phyloP scores from a whole-genome alignment of 495 filamentous ascomycete genomes.

The Penicillium salamii region DNA sequence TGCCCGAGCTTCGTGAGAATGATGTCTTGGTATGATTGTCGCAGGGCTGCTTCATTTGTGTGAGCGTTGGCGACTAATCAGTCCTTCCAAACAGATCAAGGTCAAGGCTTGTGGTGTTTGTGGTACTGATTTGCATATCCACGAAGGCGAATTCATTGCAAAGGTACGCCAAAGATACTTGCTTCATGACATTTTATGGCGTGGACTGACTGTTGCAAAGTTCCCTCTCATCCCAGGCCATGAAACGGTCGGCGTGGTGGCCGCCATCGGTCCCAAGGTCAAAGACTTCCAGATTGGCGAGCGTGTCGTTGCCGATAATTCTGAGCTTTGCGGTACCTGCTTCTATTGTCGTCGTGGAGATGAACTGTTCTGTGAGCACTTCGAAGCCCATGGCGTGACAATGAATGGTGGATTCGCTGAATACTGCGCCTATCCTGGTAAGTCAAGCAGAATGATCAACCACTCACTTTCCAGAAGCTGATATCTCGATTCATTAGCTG shows the following conservation, averaged over 20 bases:
- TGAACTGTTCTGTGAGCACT: conserved; percentile 67
- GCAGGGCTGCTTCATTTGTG: background rate
- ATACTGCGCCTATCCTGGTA: conserved; percentile 53
- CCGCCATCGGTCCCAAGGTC: conserved; percentile 54
- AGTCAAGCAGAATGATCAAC: background rate
- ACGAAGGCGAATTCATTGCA: conserved; percentile 62
- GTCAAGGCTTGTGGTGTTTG: conserved; percentile 69
- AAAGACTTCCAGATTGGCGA: conserved; percentile 64
- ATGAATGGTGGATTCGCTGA: conserved; percentile 70
- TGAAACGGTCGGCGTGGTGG: conserved; percentile 52
- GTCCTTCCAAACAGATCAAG: conserved; percentile 32
- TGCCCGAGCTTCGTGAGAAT: conserved; percentile 57
- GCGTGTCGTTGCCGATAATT: conserved; percentile 55
- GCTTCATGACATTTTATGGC: too few species aligned
- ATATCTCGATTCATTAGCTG: conserved; percentile 28
- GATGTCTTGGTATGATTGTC: conserved; percentile 49
- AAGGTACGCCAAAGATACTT: conserved; percentile 40
- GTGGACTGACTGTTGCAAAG: too few species aligned
- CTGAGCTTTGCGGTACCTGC: conserved; percentile 67
- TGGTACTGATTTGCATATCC: conserved; percentile 65
- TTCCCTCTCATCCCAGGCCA: conserved; percentile 58
- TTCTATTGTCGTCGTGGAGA: conserved; percentile 72
- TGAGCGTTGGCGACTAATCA: background rate
- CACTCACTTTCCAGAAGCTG: background rate
- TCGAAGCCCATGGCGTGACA: conserved; percentile 62